Percentiles rank a stretch among this genome's conserved stretches.
These are phyloP conservation scores for Acer campestre DNA, from an alignment of 345 rosid species.

Conservation along the genomic window DNA sequence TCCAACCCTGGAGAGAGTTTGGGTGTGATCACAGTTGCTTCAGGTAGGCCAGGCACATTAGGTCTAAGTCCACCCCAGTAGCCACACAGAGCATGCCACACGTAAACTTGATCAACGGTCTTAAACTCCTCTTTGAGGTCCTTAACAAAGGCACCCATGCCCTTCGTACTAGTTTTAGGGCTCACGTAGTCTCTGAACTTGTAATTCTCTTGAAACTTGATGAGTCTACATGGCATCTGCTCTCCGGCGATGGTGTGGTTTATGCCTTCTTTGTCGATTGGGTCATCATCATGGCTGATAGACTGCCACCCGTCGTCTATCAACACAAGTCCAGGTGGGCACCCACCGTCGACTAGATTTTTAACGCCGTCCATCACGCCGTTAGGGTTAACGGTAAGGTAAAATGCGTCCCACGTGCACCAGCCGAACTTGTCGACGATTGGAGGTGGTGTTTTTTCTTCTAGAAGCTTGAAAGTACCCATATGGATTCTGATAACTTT, in stretches of 20 bases:
- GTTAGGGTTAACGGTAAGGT: constrained; percentile 79
- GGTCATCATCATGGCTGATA: constrained; percentile 74
- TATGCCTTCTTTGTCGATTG: constrained; percentile 74
- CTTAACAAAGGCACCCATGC: constrained; percentile 79
- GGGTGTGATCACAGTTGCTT: constrained; percentile 44
- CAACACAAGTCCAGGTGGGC: constrained; percentile 92
- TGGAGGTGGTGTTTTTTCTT: constrained; percentile 81
- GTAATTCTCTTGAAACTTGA: constrained; percentile 82
- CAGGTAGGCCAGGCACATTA: constrained; percentile 63
- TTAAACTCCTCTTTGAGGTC: constrained; percentile 80
- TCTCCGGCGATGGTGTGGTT: constrained; percentile 76
- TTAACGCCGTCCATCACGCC: constrained; percentile 80
- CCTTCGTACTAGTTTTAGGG: constrained; percentile 38
- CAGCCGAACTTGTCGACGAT: constrained; percentile 95
- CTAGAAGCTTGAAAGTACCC: constrained; percentile 71
- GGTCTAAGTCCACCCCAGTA: constrained; percentile 98
- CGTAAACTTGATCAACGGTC: constrained; percentile 78
- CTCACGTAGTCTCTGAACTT: constrained; percentile 78
- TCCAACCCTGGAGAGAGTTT: constrained; percentile 72
- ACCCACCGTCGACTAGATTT: constrained; percentile 78
- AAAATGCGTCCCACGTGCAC: constrained; percentile 99
- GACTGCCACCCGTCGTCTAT: constrained; percentile 99
- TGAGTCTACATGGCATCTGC: constrained; percentile 92
- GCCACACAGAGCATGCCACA: constrained; percentile 96
- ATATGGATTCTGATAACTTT: constrained; percentile 58